Evolutionary conservation across 1,139 yeast species (phyloP).

Genomic region (Zygoascus hellenicus): DNA sequence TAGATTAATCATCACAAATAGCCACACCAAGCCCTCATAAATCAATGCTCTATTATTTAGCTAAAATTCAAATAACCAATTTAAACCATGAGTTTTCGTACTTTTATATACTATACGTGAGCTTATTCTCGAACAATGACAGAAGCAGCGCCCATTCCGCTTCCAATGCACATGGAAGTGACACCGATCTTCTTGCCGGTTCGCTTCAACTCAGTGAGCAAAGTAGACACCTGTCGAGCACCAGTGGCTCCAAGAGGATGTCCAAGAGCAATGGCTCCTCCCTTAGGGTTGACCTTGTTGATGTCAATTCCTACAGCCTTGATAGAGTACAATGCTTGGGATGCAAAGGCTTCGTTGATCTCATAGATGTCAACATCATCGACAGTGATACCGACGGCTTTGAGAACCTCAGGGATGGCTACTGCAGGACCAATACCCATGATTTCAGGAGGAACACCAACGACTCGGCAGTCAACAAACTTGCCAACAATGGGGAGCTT

Average conservation of each 20-base stretch:
- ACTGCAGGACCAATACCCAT: conserved; percentile 97
- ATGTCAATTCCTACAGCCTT: conserved; percentile 58
- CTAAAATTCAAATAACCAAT: not conserved
- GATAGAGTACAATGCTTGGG: conserved; percentile 79
- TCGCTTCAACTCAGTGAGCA: conserved; percentile 66
- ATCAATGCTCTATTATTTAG: too few relatives aligned
- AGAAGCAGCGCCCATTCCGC: conserved; percentile 98
- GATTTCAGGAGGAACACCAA: conserved; percentile 93
- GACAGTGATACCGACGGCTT: conserved; percentile 55
- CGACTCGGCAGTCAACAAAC: conserved; percentile 67
- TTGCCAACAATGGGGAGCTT: conserved; percentile 66
- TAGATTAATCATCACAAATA: too few relatives aligned
- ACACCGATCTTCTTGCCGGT: conserved; percentile 74
- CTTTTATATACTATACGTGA: not conserved
- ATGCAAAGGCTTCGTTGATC: conserved; percentile 95
- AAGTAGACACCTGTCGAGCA: conserved; percentile 88
- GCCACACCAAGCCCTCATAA: too few relatives aligned
- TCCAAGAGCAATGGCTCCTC: conserved; percentile 95
- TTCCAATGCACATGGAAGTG: conserved; percentile 95
- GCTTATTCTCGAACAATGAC: conserved; percentile 63
- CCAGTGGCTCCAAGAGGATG: conserved; percentile 97
- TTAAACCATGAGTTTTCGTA: not conserved
- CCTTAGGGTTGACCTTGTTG: conserved; percentile 78
- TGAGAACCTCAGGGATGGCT: conserved; percentile 79
- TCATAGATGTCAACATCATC: conserved; percentile 73